A percentile compares a stretch with the other conserved stretches of the same genome.
These are phyloP conservation scores for Colletotrichum musicola DNA, from an alignment of 2,329 filamentous ascomycete species.

Conservation along the genomic window DNA sequence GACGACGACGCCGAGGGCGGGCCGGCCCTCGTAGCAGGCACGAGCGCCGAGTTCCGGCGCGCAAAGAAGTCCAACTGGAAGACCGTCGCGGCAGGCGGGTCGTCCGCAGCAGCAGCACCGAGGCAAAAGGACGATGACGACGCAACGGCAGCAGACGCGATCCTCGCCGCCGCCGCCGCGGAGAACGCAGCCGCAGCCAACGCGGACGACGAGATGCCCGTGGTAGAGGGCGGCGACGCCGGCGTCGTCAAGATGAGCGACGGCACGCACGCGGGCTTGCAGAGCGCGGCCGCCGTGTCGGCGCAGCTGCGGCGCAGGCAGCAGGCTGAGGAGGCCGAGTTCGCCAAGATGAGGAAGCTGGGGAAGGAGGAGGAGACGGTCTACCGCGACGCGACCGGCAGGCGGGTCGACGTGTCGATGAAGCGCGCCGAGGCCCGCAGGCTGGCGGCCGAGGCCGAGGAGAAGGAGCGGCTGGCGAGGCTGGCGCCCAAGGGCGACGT, in stretches of 20 bases:
- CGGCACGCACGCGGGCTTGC: slow-evolving; percentile 87
- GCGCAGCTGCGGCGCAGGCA: slow-evolving; percentile 76
- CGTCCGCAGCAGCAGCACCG: slow-evolving; percentile 43
- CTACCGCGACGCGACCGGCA: slow-evolving; percentile 93
- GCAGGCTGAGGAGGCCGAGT: slow-evolving; percentile 70
- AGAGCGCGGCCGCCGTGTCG: slow-evolving; percentile 83
- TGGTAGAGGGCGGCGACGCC: slow-evolving; percentile 57
- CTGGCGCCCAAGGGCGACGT: slow-evolving; percentile 87
- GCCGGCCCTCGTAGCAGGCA: slow-evolving; percentile 62
- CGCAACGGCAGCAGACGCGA: slow-evolving; percentile 80
- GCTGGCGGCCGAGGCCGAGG: slow-evolving; percentile 73
- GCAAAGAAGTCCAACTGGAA: slow-evolving; percentile 87
- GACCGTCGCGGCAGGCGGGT: slow-evolving; percentile 65
- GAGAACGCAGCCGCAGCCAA: slow-evolving; percentile 69
- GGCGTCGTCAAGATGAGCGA: slow-evolving; percentile 81
- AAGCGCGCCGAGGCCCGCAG: slow-evolving; percentile 87
- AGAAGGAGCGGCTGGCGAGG: slow-evolving; percentile 74
- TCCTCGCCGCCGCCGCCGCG: slow-evolving; percentile 78
- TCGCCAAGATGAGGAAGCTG: slow-evolving; percentile 58
- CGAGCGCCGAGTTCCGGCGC: slow-evolving; percentile 75
- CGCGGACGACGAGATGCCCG: slow-evolving; percentile 63
- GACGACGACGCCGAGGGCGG: slow-evolving; percentile 69
- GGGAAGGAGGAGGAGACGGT: slow-evolving; percentile 81
- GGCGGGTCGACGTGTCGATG: slow-evolving; percentile 94
- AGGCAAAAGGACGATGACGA: slow-evolving; percentile 53